These are phyloP conservation scores for carrot (Daucus carota) DNA, from an alignment of 129 eudicot genomes.

Conservation along the genomic window DH1_v3.0 NC_030384.2:32117001-32117500, in stretches of 20 bases:
- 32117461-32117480: not conserved
- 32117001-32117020: too few species aligned
- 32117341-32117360: not conserved
- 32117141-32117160: too few species aligned
- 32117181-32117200: not conserved
- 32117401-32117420: not conserved
- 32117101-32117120: too few species aligned
- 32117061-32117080: too few species aligned
- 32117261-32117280: not conserved
- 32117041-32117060: too few species aligned
- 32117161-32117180: not conserved
- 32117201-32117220: not conserved
- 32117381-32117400: not conserved
- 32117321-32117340: not conserved
- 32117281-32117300: not conserved
- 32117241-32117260: not conserved
- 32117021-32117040: too few species aligned
- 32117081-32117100: too few species aligned
- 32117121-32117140: too few species aligned
- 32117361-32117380: not conserved
- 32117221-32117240: not conserved
- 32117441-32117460: not conserved
- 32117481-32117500: not conserved
- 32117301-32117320: not conserved
- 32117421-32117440: not conserved